Evolutionary conservation across 2,329 filamentous ascomycete genomes (phyloP), one percentile per base, ranked within the genome.

Genomic region (Ophiostoma australiae): DNA sequence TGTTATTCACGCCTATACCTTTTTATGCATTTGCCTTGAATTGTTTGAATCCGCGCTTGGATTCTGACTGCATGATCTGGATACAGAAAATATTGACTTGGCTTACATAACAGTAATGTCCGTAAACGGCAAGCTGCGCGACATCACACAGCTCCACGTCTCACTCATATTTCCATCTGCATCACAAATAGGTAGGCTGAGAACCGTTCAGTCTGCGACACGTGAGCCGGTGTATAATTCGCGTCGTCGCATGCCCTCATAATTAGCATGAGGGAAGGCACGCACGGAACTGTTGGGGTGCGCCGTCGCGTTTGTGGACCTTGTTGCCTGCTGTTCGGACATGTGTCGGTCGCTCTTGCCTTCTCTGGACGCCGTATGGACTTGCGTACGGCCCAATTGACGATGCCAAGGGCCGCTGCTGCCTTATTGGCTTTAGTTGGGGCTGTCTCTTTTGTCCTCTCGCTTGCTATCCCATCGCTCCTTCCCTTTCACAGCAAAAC

Each of bases 161-260:
- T 17, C 17, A 20, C 17, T 6, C 44, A 2, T 48, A 17, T 31
- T 31, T 31, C 44, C 44, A 15, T 11, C 39, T 11, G 10, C 37
- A 39, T 3, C 37, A 3, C 37, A 3, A 39, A 39, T 4, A 37
- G 35, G 35, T 27, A 55, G 23, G 15, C 17, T 52, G 6, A 3
- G n/a, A 27, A 23, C 13, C 23, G 8, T 13, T 55, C n/a, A 20
- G 31, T 8, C 31, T 69, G 65, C 7, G 44, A 20, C 69, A 70
- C 69, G 65, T 70, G 69, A 61, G 68, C 23, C 23, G 52, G 69
- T 65, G 65, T 48, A 48, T 31, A 48, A 68, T 48, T 70, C 65
- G 65, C 52, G 69, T 61, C n/a, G 8, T 41, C 10, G 27, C 23
- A n/a, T 23, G 27, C n/a, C 37, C 61, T 11, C 17, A 27, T 17